These are phyloP conservation scores for Linnemannia exigua DNA, from an alignment of 192 early-diverging fungal species.

Conservation along the genomic window DNA sequence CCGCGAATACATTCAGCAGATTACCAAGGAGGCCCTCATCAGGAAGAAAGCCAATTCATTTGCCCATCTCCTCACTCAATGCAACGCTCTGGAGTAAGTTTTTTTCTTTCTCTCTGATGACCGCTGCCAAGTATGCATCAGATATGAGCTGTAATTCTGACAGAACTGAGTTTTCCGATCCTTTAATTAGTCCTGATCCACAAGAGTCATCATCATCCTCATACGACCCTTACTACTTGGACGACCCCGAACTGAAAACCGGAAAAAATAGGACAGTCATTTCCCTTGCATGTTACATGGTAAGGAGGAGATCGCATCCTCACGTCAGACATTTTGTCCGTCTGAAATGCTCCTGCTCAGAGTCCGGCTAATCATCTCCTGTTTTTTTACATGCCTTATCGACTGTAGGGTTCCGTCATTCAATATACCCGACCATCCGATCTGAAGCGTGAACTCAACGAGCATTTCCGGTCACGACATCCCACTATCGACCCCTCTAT, in stretches of 20 bases:
- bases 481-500: constrained; percentile 84
- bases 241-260: constrained; percentile 88
- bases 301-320: constrained; percentile 20
- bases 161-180: background rate
- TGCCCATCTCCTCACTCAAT: constrained; percentile 65
- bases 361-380: background rate
- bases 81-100: constrained; percentile 66
- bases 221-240: constrained; percentile 90
- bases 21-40: constrained; percentile 55
- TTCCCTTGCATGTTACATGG: constrained; percentile 86
- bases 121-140: background rate
- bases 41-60: constrained; percentile 63
- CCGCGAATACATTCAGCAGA: constrained; percentile 53
- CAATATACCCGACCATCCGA: constrained; percentile 86
- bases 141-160: background rate
- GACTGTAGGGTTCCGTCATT: constrained; percentile 80
- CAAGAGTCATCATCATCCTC: constrained; percentile 21
- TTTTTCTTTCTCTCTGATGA: too few species aligned
- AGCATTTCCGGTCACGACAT: constrained; percentile 85
- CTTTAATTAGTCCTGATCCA: constrained; percentile 33
- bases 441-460: constrained; percentile 90
- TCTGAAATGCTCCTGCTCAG: background rate
- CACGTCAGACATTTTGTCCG: too few species aligned
- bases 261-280: constrained; percentile 82
- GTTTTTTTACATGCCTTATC: too few species aligned